These are phyloP conservation scores for Pythium dissotocum DNA, from an alignment of 352 stramenopile species.

Conservation along the genomic window DNA sequence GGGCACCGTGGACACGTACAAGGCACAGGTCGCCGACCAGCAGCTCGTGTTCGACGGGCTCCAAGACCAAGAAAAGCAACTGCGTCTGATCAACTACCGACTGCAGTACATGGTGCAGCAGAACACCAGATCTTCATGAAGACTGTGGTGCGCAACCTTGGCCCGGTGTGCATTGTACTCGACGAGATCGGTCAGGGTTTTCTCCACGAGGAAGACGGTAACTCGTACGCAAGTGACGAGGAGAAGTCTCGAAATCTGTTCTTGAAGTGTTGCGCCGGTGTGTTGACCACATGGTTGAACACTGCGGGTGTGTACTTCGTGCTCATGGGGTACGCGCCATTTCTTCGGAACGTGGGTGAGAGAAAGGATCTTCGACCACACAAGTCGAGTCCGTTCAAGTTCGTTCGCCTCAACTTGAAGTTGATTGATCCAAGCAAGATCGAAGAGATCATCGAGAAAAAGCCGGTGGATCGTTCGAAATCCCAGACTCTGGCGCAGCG, in stretches of 20 bases:
- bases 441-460: neutral
- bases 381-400: neutral
- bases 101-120: conserved; percentile 78
- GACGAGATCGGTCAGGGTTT: neutral
- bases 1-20: conserved; percentile 42
- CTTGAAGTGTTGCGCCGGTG: neutral
- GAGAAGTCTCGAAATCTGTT: neutral
- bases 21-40: conserved; percentile 53
- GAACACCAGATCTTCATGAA: conserved; percentile 11
- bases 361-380: neutral
- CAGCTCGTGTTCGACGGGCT: conserved; percentile 68
- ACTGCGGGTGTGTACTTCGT: neutral
- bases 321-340: neutral
- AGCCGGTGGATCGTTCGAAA: neutral
- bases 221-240: neutral
- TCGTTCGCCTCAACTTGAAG: neutral
- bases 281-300: neutral
- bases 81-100: conserved; percentile 66
- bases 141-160: neutral
- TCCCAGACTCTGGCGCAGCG: neutral
- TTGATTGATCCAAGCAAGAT: neutral
- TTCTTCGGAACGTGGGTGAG: neutral
- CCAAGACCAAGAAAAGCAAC: conserved; percentile 67
- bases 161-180: neutral
- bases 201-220: neutral